Conservation (phyloP, 495 filamentous ascomycete species). For the Parmelia sp. region DNA sequence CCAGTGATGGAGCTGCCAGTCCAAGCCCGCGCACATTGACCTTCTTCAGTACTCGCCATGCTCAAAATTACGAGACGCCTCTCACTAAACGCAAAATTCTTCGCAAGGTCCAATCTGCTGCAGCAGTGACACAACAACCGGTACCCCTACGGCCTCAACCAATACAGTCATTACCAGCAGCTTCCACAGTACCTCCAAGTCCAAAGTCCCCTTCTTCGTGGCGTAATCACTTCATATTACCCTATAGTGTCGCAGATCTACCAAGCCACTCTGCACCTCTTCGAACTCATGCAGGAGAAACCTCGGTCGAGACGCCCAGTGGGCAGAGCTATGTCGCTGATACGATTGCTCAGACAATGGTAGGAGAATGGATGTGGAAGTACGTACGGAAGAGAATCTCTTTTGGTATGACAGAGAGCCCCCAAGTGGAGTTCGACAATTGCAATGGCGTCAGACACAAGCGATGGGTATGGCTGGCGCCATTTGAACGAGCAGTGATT, state of each 20-base stretch:
- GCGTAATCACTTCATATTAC: slow-evolving; percentile 40
- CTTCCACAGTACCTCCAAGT: slow-evolving; percentile 61
- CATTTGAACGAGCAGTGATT: slow-evolving; percentile 90
- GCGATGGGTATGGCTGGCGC: slow-evolving; percentile 97
- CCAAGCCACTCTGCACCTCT: slow-evolving; percentile 46
- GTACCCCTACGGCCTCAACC: slow-evolving; percentile 41
- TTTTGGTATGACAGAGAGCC: slow-evolving; percentile 72
- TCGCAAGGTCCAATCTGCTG: slow-evolving; percentile 78
- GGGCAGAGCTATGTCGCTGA: slow-evolving; percentile 85
- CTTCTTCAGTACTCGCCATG: slow-evolving; percentile 38
- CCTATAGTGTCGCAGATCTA: slow-evolving; percentile 16
- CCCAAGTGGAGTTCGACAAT: slow-evolving; percentile 34
- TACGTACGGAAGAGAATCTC: slow-evolving; percentile 90
- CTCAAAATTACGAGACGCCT: slow-evolving; percentile 22
- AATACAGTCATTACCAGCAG: slow-evolving; percentile 58
- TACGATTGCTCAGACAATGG: slow-evolving; percentile 96
- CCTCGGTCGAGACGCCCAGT: slow-evolving; percentile 45
- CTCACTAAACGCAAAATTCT: slow-evolving; percentile 44
- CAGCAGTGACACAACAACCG: slow-evolving; percentile 53
- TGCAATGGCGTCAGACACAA: slow-evolving; percentile 70
- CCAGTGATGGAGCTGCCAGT: slow-evolving; percentile 72
- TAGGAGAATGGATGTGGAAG: slow-evolving; percentile 99
- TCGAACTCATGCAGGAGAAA: slow-evolving; percentile 22
- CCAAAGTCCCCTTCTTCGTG: slow-evolving; percentile 68
- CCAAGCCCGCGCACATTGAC: slow-evolving; percentile 57